Conservation (phyloP, 169 alveolate genomes). For the Cryptosporidium parvum region DNA sequence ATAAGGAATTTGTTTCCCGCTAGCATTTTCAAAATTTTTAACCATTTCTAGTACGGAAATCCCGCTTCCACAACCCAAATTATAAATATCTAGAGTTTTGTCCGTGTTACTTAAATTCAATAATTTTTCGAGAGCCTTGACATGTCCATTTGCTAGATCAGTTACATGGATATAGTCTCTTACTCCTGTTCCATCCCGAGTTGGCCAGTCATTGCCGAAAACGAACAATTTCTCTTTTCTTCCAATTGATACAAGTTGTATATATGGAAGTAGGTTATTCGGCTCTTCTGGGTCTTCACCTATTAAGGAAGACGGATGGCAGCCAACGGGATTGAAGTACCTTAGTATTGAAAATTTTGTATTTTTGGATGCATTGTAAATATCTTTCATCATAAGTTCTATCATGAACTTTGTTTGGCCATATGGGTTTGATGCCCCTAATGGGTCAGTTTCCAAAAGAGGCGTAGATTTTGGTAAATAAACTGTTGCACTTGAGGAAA, state of each 20-base stretch:
- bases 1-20: constrained; percentile 82
- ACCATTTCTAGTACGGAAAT: constrained; percentile 88
- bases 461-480: constrained; percentile 87
- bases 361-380: constrained; percentile 68
- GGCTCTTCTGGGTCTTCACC: constrained; percentile 94
- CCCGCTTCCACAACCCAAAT: constrained; percentile 93
- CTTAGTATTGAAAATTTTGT: constrained; percentile 82
- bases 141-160: constrained; percentile 94
- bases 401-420: constrained; percentile 90
- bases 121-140: constrained; percentile 86
- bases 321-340: constrained; percentile 95
- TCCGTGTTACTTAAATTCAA: constrained; percentile 13
- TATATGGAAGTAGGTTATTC: constrained; percentile 89
- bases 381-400: constrained; percentile 86
- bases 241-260: constrained; percentile 87
- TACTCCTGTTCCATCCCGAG: constrained; percentile 92
- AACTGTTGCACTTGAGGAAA: constrained; percentile 92
- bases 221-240: constrained; percentile 81
- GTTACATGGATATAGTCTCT: constrained; percentile 94
- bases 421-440: constrained; percentile 90
- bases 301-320: constrained; percentile 89
- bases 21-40: constrained; percentile 86
- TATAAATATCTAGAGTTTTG: constrained; percentile 82
- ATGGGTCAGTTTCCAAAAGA: constrained; percentile 79
- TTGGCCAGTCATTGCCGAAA: constrained; percentile 92